Evolutionary conservation across 2,329 filamentous ascomycete species (phyloP).

Genomic region (Apiospora pterosperma): DNA sequence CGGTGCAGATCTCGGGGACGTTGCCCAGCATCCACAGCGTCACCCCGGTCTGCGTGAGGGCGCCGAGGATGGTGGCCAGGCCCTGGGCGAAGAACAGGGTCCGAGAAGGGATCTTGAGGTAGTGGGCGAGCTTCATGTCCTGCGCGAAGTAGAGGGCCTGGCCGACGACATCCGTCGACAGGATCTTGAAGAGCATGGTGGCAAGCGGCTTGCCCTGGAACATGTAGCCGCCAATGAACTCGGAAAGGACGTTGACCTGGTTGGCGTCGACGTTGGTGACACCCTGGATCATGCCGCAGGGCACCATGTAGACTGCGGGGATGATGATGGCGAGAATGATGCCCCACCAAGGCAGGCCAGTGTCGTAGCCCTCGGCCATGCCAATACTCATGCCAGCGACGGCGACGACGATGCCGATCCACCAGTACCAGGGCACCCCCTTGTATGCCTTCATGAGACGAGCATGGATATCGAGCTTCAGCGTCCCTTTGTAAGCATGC

Average conservation of each 20-base stretch:
- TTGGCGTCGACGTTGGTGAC: slow-evolving; percentile 47
- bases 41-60: slow-evolving; percentile 37
- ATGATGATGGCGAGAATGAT: slow-evolving; percentile 41
- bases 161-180: slow-evolving; percentile 24
- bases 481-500: slow-evolving; percentile 22
- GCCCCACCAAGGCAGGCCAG: slow-evolving; percentile 41
- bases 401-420: slow-evolving; percentile 31
- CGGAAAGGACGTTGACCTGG: slow-evolving; percentile 26
- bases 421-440: slow-evolving; percentile 55
- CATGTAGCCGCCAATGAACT: slow-evolving; percentile 29
- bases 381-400: slow-evolving; percentile 39
- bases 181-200: slow-evolving; percentile 30
- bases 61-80: slow-evolving; percentile 34
- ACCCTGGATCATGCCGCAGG: slow-evolving; percentile 44
- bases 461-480: slow-evolving; percentile 40
- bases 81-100: slow-evolving; percentile 31
- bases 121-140: slow-evolving; percentile 44
- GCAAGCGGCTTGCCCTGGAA: slow-evolving; percentile 28
- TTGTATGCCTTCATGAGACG: slow-evolving; percentile 52
- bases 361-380: slow-evolving; percentile 33
- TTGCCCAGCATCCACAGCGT: slow-evolving; percentile 26
- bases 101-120: slow-evolving; percentile 34
- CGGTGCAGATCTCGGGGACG: slow-evolving; percentile 25
- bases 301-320: slow-evolving; percentile 42
- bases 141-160: slow-evolving; percentile 26